Percentiles rank a stretch among this genome's conserved stretches.
Evolutionary conservation across 2,329 filamentous ascomycete genomes (phyloP).

Genomic region (Herpotrichia juniperi): DNA sequence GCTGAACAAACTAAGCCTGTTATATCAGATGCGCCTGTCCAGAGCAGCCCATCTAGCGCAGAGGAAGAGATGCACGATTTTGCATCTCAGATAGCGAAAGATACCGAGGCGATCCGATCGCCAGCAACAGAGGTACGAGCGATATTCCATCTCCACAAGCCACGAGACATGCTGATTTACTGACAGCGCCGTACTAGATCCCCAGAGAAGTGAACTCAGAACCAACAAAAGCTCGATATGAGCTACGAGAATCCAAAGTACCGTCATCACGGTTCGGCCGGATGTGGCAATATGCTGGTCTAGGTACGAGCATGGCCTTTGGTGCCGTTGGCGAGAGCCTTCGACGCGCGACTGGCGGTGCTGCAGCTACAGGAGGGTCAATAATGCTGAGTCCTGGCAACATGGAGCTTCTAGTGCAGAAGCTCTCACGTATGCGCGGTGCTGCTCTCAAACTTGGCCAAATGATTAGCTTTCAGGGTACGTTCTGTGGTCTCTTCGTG

Average conservation of each 20-base stretch:
- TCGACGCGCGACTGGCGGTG: slow-evolving; percentile 76
- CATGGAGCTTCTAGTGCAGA: slow-evolving; percentile 90
- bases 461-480: slow-evolving; percentile 93
- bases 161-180: slow-evolving; percentile 49
- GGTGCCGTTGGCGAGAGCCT: slow-evolving; percentile 87
- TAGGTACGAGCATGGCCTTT: slow-evolving; percentile 94
- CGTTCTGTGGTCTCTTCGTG: slow-evolving; percentile 23
- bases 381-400: slow-evolving; percentile 87
- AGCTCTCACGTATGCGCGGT: slow-evolving; percentile 93
- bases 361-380: slow-evolving; percentile 66
- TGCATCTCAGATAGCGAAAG: slow-evolving; percentile 54
- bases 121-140: slow-evolving; percentile 33
- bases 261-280: slow-evolving; percentile 86
- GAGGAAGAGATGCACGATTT: slow-evolving; percentile 52
- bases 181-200: slow-evolving; percentile 51
- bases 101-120: slow-evolving; percentile 41
- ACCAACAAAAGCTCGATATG: slow-evolving; percentile 57
- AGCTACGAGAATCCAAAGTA: slow-evolving; percentile 86
- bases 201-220: slow-evolving; percentile 28
- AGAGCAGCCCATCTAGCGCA: slow-evolving; percentile 11
- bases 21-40: not conserved
- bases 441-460: slow-evolving; percentile 97
- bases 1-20: slow-evolving; percentile 19
- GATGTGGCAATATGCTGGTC: slow-evolving; percentile 91
- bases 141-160: not conserved